Percentiles rank a stretch among this genome's conserved stretches.
phyloP scores from a whole-genome alignment of 441 rosid genomes.

The Theobroma grandiflorum region DNA sequence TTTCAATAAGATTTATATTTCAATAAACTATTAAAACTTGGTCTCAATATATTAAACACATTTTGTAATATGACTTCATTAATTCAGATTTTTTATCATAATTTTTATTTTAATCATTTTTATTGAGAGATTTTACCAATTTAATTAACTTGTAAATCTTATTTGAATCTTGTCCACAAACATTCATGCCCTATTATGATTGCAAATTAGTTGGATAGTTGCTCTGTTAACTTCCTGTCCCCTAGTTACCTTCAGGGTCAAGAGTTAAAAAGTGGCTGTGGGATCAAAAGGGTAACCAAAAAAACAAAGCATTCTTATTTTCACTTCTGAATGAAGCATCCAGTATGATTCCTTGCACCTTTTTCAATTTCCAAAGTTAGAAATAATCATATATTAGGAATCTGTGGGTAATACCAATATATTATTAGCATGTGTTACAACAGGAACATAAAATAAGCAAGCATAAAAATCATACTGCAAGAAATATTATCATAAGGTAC shows the following conservation, averaged over 20 bases:
- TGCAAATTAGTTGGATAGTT: background rate
- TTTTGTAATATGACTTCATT: too few species aligned
- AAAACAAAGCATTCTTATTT: too few species aligned
- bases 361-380: background rate
- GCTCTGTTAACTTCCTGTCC: background rate
- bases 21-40: too few species aligned
- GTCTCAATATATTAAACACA: too few species aligned
- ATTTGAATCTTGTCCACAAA: too few species aligned
- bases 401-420: background rate
- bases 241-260: background rate
- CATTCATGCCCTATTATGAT: background rate
- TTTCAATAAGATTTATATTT: too few species aligned
- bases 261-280: too few species aligned
- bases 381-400: background rate
- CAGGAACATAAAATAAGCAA: background rate
- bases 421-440: background rate
- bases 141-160: too few species aligned
- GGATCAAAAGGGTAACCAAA: too few species aligned
- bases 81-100: too few species aligned
- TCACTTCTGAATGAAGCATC: background rate
- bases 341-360: background rate
- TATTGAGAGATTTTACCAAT: too few species aligned
- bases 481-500: background rate
- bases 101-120: too few species aligned
- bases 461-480: background rate